These are phyloP conservation scores for Rhododendron henanense DNA, from an alignment of 148 eudicot species.

Conservation along the genomic window DNA sequence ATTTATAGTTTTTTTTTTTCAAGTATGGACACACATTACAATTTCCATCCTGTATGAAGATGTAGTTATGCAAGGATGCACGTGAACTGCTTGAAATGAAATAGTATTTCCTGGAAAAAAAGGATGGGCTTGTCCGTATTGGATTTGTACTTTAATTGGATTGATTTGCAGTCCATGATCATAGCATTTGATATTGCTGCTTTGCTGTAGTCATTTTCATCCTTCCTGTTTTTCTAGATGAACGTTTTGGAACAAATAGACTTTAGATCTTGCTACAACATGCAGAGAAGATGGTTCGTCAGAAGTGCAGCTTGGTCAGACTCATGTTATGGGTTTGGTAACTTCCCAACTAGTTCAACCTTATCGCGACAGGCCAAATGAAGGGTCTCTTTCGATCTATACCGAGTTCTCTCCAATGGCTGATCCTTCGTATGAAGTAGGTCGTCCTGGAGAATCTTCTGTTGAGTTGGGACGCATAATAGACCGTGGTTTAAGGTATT, in stretches of 20 bases:
- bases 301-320: constrained; percentile 90
- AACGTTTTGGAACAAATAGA: not conserved
- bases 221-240: not conserved
- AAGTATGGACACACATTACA: not conserved
- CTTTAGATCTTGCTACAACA: not conserved
- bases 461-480: constrained; percentile 88
- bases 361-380: constrained; percentile 79
- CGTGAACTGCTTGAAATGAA: not conserved
- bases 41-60: not conserved
- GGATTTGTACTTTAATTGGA: not conserved
- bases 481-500: constrained; percentile 88
- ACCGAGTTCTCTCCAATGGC: constrained; percentile 98
- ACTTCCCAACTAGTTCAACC: constrained; percentile 81
- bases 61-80: not conserved
- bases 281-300: constrained; percentile 86
- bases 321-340: constrained; percentile 79
- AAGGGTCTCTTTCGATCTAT: constrained; percentile 72
- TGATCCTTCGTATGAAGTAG: constrained; percentile 86
- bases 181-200: not conserved
- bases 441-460: constrained; percentile 78
- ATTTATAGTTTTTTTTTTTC: too few species aligned
- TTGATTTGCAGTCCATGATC: not conserved
- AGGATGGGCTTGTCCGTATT: not conserved
- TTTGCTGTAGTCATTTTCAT: not conserved
- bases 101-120: not conserved